Evolutionary conservation across 2,329 filamentous ascomycete genomes (phyloP).

Genomic region (Allantophomopsis lycopodina): DNA sequence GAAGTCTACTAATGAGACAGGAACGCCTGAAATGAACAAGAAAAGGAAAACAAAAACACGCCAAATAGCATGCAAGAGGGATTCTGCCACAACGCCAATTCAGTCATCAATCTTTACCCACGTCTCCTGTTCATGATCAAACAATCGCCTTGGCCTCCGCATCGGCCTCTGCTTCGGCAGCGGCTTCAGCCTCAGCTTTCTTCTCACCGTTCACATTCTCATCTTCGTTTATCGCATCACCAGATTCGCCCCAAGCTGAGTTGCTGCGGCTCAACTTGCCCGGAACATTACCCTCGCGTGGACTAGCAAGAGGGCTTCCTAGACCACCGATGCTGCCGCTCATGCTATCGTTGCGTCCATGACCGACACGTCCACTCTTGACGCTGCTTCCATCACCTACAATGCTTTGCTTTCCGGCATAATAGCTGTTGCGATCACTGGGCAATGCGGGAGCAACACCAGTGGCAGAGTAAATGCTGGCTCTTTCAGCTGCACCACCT

Average conservation of each 20-base stretch:
- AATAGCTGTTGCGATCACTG: conserved; percentile 72
- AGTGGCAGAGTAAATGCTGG: conserved; percentile 68
- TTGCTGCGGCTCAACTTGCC: conserved; percentile 16
- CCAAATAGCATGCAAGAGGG: background rate
- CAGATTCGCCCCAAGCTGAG: conserved; percentile 10
- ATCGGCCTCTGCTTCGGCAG: no score
- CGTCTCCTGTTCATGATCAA: background rate
- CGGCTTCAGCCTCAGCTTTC: background rate
- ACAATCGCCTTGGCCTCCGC: no score
- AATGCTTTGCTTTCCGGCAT: conserved; percentile 40
- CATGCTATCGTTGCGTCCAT: conserved; percentile 71
- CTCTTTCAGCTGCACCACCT: conserved; percentile 41
- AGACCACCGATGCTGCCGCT: conserved; percentile 57
- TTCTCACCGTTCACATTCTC: background rate
- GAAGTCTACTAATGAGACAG: background rate
- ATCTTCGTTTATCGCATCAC: background rate
- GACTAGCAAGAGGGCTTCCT: conserved; percentile 49
- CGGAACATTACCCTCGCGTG: conserved; percentile 23
- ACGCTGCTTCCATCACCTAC: conserved; percentile 61
- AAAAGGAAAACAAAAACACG: background rate
- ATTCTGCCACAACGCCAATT: background rate
- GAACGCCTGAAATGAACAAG: background rate
- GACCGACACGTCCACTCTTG: conserved; percentile 63
- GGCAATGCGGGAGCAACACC: conserved; percentile 51
- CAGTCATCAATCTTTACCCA: background rate